Base-by-base conservation (phyloP, 305 asterid genomes). In the Fraxinus sp. region DNA sequence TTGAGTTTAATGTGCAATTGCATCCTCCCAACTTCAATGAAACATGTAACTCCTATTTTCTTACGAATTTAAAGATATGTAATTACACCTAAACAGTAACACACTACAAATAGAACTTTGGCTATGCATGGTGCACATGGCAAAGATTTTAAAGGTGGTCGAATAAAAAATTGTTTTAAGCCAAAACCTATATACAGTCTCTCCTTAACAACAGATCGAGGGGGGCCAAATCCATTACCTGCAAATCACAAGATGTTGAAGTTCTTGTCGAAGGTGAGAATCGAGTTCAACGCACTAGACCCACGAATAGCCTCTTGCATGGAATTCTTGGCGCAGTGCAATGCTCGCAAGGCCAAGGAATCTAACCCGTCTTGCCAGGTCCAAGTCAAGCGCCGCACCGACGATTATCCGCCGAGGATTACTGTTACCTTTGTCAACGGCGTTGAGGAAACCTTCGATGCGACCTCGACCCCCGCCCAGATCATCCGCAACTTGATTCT, bases 261-360 rank as follows among this genome's bases (percentile, higher is more conserved):
- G 87, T 96, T 96, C 86, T 85, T 96, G 84, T 96, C 98, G 18
- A 93, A 92, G 86, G 99, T 94, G 82, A 91, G 83, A 72, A 91
- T 96, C 91, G 99, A 96, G 71, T 96, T 96, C 95, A 96, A 94
- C 78, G 98, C 97, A n/a, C 85, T 94, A 64, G 99, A 96, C 88
- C 95, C 97, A 18, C 88, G 98, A 3, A 83, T 88, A 76, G 97
- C 97, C 0, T 91, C 97, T 76, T 94, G 97, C 85, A 93, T 94
- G 99, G 99, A 96, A 75, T 96, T 96, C 81, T 74, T 96, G 81
- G 96, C 99, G 1, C 98, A 94, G 84, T 96, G 98, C 89, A 96
- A 94, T 72, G 97, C 98, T 49, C 91, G 94, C 24, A 92, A 93
- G 88, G 95, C 98, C 35, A 96, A 90, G 76, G 97, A 96, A 71